A percentile compares a stretch with the other conserved stretches of the same genome.
Evolutionary conservation across 768 basidiomycete genomes (phyloP).

Genomic region (Sporobolomyces roseus): DNA sequence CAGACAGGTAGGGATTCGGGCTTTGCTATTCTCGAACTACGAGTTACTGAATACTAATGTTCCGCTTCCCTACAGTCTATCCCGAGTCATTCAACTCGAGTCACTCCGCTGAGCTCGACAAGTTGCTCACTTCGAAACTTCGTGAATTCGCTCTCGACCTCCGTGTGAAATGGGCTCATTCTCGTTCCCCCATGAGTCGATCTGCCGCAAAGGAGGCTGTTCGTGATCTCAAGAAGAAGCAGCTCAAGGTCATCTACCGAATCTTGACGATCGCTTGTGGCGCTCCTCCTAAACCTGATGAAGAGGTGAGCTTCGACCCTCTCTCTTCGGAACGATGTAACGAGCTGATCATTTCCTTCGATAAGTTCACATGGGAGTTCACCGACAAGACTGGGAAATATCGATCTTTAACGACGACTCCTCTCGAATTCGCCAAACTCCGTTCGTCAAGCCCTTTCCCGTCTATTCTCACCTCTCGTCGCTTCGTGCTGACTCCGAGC

Average conservation of each 20-base stretch:
- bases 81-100: constrained; percentile 72
- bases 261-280: constrained; percentile 82
- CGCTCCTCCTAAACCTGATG: constrained; percentile 70
- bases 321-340: too few species aligned
- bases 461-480: too few species aligned
- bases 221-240: constrained; percentile 74
- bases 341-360: background rate
- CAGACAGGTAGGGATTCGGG: constrained; percentile 6
- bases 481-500: too few species aligned
- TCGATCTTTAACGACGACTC: constrained; percentile 63
- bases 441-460: too few species aligned
- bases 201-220: constrained; percentile 47
- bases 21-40: too few species aligned
- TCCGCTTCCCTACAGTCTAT: constrained; percentile 23
- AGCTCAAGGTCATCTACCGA: constrained; percentile 76
- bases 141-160: constrained; percentile 84
- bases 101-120: constrained; percentile 66
- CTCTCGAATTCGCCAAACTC: constrained; percentile 69
- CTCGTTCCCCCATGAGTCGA: constrained; percentile 46
- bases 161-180: constrained; percentile 53
- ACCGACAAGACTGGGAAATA: constrained; percentile 65
- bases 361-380: constrained; percentile 79
- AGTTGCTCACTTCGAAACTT: constrained; percentile 79
- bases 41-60: too few species aligned
- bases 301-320: constrained; percentile 39